Conservation (phyloP, 169 alveolate species). For the Babesia bovis region DNA sequence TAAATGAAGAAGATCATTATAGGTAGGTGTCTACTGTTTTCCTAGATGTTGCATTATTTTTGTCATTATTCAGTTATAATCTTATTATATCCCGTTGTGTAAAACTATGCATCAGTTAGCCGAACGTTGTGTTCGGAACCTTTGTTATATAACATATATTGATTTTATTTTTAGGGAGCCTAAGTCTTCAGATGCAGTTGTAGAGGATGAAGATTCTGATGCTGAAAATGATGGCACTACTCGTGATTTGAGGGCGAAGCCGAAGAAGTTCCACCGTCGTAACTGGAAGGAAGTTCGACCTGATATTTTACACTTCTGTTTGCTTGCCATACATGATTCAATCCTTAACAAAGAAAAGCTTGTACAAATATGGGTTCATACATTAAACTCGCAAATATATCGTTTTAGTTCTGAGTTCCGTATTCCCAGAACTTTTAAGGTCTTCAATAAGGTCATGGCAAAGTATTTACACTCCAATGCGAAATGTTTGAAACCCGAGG, state of each 20-base stretch:
- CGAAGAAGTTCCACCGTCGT: conserved; percentile 14
- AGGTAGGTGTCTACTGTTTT: conserved; percentile 29
- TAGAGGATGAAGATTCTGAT: conserved; percentile 5
- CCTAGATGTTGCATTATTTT: too few relatives aligned
- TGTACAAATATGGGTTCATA: conserved; percentile 68
- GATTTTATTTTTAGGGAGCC: conserved; percentile 8
- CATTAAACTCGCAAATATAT: conserved; percentile 59
- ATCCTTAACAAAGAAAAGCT: conserved; percentile 70
- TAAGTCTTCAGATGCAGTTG: not conserved
- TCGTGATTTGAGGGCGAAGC: not conserved
- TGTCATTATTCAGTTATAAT: too few relatives aligned
- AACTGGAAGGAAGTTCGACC: conserved; percentile 61
- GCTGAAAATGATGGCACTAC: not conserved
- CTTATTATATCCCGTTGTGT: too few relatives aligned
- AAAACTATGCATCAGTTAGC: too few relatives aligned
- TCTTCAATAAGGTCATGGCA: conserved; percentile 76
- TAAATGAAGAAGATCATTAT: conserved; percentile 35
- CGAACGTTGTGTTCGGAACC: too few relatives aligned
- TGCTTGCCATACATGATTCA: conserved; percentile 72
- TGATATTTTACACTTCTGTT: conserved; percentile 69
- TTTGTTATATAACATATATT: too few relatives aligned
- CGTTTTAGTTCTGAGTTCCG: conserved; percentile 71
- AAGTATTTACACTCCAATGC: conserved; percentile 49
- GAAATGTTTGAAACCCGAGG: conserved; percentile 43
- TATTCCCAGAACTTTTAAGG: conserved; percentile 74